Conservation (phyloP, 345 rosid genomes). For the Citrus trifoliata region DNA sequence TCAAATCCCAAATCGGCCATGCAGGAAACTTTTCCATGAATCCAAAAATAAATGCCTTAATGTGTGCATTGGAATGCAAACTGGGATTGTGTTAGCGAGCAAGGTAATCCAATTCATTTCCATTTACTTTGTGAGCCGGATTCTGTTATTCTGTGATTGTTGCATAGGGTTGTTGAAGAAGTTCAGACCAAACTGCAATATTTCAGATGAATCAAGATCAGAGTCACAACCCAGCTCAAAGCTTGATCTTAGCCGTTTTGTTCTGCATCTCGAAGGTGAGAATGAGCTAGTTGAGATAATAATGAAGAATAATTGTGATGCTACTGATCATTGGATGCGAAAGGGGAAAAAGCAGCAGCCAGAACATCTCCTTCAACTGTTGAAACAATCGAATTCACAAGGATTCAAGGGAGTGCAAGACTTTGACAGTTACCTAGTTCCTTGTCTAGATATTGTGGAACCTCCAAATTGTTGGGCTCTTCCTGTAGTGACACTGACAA, state of each 20-base stretch:
- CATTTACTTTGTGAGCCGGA: constrained; percentile 35
- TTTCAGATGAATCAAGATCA: constrained; percentile 35
- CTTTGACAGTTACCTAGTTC: constrained; percentile 55
- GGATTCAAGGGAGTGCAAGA: constrained; percentile 57
- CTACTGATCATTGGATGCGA: constrained; percentile 56
- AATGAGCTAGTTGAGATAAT: constrained; percentile 51
- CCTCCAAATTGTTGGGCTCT: constrained; percentile 91
- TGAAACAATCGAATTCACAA: constrained; percentile 41
- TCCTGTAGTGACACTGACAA: constrained; percentile 67
- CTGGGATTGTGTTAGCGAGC: constrained; percentile 60
- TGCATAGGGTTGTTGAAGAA: constrained; percentile 22
- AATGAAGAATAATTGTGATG: constrained; percentile 54
- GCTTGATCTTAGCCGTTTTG: constrained; percentile 57
- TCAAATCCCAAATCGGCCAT: constrained; percentile 28
- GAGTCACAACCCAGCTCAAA: constrained; percentile 24
- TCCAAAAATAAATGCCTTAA: constrained; percentile 33
- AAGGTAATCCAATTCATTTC: constrained; percentile 57
- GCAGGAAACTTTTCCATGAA: constrained; percentile 46
- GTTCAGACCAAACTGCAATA: constrained; percentile 19
- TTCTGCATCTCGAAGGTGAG: constrained; percentile 89
- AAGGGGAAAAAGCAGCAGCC: constrained; percentile 60
- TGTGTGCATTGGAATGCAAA: constrained; percentile 50
- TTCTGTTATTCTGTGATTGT: constrained; percentile 27
- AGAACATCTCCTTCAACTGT: constrained; percentile 42
- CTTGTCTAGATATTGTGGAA: constrained; percentile 44